Evolutionary conservation across 2,329 filamentous ascomycete species (phyloP).

Genomic region (Aspergillaceae sp.): DNA sequence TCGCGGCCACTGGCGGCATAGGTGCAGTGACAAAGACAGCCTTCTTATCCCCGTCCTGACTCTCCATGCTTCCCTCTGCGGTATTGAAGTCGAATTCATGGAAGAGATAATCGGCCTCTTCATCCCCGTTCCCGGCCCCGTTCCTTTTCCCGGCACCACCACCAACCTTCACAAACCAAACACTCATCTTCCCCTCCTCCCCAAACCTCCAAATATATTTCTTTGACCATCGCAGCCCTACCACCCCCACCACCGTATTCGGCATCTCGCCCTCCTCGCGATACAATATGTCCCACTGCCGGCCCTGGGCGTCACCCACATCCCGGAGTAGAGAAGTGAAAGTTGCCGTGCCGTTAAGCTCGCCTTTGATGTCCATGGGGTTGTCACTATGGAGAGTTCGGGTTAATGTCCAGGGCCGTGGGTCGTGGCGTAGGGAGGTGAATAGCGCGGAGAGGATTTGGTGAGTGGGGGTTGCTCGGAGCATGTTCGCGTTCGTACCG

Average conservation of each 20-base stretch:
- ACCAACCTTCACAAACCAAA: slow-evolving; percentile 38
- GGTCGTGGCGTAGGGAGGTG: slow-evolving; percentile 18
- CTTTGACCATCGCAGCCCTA: slow-evolving; percentile 28
- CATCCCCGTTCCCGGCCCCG: slow-evolving; percentile 1
- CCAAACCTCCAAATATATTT: slow-evolving; percentile 38
- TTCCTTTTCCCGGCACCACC: too few relatives aligned
- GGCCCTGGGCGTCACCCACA: background rate
- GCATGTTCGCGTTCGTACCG: too few relatives aligned
- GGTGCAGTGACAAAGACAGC: slow-evolving; percentile 17
- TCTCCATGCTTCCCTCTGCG: slow-evolving; percentile 1
- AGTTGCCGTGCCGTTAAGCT: slow-evolving; percentile 32
- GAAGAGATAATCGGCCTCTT: slow-evolving; percentile 37
- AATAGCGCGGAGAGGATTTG: slow-evolving; percentile 18
- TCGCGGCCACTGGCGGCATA: slow-evolving; percentile 11
- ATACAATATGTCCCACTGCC: slow-evolving; percentile 27
- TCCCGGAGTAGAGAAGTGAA: slow-evolving; percentile 20
- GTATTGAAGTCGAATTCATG: slow-evolving; percentile 33
- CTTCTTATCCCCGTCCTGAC: background rate
- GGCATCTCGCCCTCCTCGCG: slow-evolving; percentile 36
- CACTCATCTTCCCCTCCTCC: slow-evolving; percentile 25
- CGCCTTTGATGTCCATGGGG: slow-evolving; percentile 33
- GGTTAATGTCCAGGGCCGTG: slow-evolving; percentile 27
- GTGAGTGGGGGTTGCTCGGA: slow-evolving; percentile 1
- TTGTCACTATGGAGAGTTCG: slow-evolving; percentile 35
- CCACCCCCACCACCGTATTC: slow-evolving; percentile 14